Evolutionary conservation across 345 rosid genomes (phyloP), one percentile per base, ranked within the genome.

Genomic region (Syzygium grande): DNA sequence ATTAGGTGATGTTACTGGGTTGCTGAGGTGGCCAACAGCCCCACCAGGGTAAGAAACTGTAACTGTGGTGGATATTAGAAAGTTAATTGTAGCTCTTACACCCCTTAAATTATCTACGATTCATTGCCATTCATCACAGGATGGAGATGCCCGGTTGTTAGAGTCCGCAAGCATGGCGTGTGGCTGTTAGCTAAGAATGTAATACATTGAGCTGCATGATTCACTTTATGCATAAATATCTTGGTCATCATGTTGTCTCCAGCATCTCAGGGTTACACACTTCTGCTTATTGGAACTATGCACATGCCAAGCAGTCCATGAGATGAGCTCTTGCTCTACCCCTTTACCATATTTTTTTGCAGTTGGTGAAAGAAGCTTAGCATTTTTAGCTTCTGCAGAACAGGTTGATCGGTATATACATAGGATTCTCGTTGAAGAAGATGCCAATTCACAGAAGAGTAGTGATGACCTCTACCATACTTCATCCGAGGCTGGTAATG

Each of bases 91-190:
- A 79, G 52, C 65, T 61, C 65, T 49, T 52, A 34, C 9, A 22
- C 21, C 51, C 43, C 56, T 41, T 84, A n/a, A 54, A 21, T 58
- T 88, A 52, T 73, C 80, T 34, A 13, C 7, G 0, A 10, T 41
- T 73, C 80, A 17, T 73, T 73, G 49, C 80, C 11, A 73, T 19
- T 38, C 46, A 34, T 17, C 46, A 90, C 94, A 95, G 98, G 92
- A 89, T 97, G 97, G 99, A 95, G 92, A 93, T 96, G 96, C 98
- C 98, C 97, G 8, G 94, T 96, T 88, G 99, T 97, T 87, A 98
- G 96, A 90, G 96, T 95, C 89, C 94, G 92, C 93, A 92, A 93
- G 92, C 95, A 94, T 90, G 96, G 98, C 80, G 96, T 94, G 88
- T 93, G 98, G 95, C 97, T 96, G 88, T 90, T 93, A 91, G 98